Base-by-base conservation (phyloP, 116 monocot species). In the Thalassia testudinum region DNA sequence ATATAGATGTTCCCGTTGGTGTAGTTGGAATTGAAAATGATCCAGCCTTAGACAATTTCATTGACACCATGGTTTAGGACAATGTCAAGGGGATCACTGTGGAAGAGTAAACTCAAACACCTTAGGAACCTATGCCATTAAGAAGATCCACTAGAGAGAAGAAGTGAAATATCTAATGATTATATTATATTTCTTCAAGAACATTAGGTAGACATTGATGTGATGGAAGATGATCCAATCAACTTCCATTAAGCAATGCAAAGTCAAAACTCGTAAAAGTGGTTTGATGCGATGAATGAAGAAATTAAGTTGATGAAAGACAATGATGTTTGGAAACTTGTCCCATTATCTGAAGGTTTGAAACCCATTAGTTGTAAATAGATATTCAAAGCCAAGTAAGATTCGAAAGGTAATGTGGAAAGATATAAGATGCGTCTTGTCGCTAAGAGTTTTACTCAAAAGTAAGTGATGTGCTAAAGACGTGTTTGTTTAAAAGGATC, bases 271-370 rank as follows among this genome's bases (percentile, higher is more conserved):
- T 50, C 50, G 49, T 50, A 42, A 37, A 66, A 66, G 66, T 57
- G 66, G 66, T 58, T 66, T 21, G 42, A 66, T 49, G 57, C 58
- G n/a, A 58, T 66, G 66, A 57, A 66, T 58, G 42, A 52, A 17
- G 34, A 62, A 22, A 38, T 50, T 23, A 62, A 62, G 38, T 62
- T n/a, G n/a, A n/a, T n/a, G n/a, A n/a, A n/a, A n/a, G n/a, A n/a
- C n/a, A n/a, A n/a, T n/a, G n/a, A n/a, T n/a, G n/a, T n/a, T n/a
- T n/a, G n/a, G n/a, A n/a, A n/a, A n/a, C n/a, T n/a, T n/a, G n/a
- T n/a, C n/a, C 49, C 43, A 47, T 60, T 60, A 29, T 26, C 59
- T 8, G 25, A 48, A 48, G 47, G 47, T 26, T 3, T 11, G 25
- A 24, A 29, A 20, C 16, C 29, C n/a, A n/a, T n/a, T n/a, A n/a